These are phyloP conservation scores for Eimeria falciformis DNA, from an alignment of 169 alveolate species.

Conservation along the genomic window DNA sequence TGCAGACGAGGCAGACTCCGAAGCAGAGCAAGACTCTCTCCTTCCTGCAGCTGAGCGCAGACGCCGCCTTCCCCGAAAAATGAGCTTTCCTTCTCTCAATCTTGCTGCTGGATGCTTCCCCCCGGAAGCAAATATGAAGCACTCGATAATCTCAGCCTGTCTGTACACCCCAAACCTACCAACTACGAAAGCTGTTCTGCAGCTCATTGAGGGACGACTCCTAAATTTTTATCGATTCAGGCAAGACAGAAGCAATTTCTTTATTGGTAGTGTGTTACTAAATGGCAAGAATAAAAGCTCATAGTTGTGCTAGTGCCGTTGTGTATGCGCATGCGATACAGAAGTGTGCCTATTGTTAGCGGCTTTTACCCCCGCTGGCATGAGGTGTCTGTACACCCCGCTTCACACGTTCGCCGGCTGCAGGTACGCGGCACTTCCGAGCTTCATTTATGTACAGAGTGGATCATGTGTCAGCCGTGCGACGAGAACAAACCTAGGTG, in stretches of 20 bases:
- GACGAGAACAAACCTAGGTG: neutral
- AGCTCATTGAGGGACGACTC: neutral
- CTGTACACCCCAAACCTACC: conserved; percentile 6
- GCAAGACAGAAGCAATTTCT: neutral
- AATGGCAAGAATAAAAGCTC: neutral
- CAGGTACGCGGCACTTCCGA: neutral
- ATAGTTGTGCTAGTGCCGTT: neutral
- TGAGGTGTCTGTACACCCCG: conserved; percentile 30
- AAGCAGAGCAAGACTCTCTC: conserved; percentile 14
- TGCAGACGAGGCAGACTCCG: conserved; percentile 17
- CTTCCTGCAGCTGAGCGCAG: conserved; percentile 5
- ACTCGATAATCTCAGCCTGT: neutral
- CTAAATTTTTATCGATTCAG: neutral
- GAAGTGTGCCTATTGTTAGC: conserved; percentile 10
- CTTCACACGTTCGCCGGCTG: conserved; percentile 12
- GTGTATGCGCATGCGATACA: neutral
- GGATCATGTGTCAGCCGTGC: conserved; percentile 35
- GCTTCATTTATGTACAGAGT: neutral
- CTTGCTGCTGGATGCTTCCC: conserved; percentile 19
- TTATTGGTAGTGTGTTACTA: no score
- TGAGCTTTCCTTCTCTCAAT: conserved; percentile 18
- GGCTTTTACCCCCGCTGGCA: neutral
- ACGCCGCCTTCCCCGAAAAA: neutral
- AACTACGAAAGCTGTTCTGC: neutral
- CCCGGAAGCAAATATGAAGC: neutral